phyloP scores from a whole-genome alignment of 352 stramenopile genomes.

The Heterotrichella gracilis region DNA sequence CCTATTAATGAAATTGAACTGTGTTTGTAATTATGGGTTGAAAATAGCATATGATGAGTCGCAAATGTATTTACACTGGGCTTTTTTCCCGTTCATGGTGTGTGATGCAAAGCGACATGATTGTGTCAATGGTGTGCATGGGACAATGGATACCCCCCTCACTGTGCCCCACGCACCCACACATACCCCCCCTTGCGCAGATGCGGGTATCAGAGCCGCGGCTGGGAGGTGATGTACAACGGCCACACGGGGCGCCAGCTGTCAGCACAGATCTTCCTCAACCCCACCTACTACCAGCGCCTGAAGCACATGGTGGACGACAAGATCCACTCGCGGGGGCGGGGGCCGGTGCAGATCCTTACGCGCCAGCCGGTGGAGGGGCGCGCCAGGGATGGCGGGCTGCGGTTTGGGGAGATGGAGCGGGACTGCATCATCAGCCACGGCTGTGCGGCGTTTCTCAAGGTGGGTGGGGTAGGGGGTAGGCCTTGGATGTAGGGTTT shows the following conservation, averaged over 20 bases:
- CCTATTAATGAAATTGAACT: no score
- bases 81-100: no score
- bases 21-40: no score
- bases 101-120: no score
- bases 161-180: no score
- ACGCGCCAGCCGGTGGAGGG: conserved; percentile 95
- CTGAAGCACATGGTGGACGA: conserved; percentile 99
- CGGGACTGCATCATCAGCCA: conserved; percentile 98
- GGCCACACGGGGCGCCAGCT: conserved; percentile 79
- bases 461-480: neutral
- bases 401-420: conserved; percentile 99
- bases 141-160: no score
- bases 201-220: no score
- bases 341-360: conserved; percentile 72
- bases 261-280: conserved; percentile 87
- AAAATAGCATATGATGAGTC: no score
- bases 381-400: conserved; percentile 71
- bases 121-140: no score
- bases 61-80: no score
- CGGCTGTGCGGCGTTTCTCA: conserved; percentile 40
- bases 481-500: no score
- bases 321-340: conserved; percentile 86
- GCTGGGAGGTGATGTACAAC: conserved; percentile 89
- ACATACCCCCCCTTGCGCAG: no score
- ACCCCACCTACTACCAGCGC: conserved; percentile 95